These are phyloP conservation scores for Candida verbasci DNA, from an alignment of 805 yeast genomes.

Conservation along the genomic window DNA sequence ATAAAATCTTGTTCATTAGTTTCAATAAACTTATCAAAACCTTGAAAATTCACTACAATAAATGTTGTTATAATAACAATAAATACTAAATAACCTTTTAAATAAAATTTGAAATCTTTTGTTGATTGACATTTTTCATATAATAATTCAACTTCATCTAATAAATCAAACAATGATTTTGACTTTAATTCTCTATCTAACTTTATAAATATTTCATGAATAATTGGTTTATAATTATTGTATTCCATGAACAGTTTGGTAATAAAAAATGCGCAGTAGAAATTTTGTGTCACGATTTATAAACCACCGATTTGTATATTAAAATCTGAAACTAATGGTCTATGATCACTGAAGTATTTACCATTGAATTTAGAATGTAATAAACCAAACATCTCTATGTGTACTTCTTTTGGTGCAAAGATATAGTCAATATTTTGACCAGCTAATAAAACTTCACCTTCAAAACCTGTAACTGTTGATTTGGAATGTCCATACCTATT, in stretches of 20 bases:
- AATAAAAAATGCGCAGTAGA: not conserved
- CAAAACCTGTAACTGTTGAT: conserved; percentile 31
- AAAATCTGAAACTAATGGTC: conserved; percentile 31
- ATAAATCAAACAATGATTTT: conserved; percentile 37
- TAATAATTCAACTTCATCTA: conserved; percentile 35
- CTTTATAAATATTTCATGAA: conserved; percentile 36
- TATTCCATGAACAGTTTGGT: too few relatives aligned
- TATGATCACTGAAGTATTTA: conserved; percentile 31
- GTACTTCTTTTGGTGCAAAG: conserved; percentile 23
- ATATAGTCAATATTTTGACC: conserved; percentile 31
- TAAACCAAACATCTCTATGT: conserved; percentile 22
- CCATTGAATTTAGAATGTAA: conserved; percentile 31
- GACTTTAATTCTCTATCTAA: conserved; percentile 22
- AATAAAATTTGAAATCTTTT: conserved; percentile 21
- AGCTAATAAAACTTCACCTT: conserved; percentile 17
- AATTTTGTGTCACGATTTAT: not conserved
- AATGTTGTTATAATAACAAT: conserved; percentile 40
- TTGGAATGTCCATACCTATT: conserved; percentile 25
- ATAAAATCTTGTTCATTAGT: conserved; percentile 35
- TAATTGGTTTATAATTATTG: conserved; percentile 23
- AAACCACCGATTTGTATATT: too few relatives aligned
- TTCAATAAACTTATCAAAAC: conserved; percentile 37
- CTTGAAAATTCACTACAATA: conserved; percentile 39
- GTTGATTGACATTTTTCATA: conserved; percentile 22
- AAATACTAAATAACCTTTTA: conserved; percentile 37